Evolutionary conservation across 1,139 yeast genomes (phyloP), one percentile per base, ranked within the genome.

Genomic region (Nematodospora anomalae): DNA sequence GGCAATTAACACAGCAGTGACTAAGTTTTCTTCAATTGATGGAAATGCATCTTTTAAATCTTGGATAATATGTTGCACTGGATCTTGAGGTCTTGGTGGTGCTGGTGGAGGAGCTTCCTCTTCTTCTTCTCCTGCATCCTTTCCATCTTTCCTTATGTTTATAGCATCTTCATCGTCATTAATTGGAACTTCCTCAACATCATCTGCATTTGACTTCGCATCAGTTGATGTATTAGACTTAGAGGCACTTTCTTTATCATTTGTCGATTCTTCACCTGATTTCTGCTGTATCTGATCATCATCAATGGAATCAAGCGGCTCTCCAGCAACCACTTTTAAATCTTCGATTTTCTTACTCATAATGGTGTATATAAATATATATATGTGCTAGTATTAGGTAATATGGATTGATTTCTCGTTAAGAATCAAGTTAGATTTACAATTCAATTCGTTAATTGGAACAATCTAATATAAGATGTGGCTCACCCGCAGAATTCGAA

Each of bases 11-110:
- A 87, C 83, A 16, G 95, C 90, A 33, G 82, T 78, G 45, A 88
- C 71, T 45, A 80, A 74, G 45, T 80, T 77, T 26, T 77, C 83
- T 36, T 87, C 95, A 20, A 78, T 64, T 15, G 67, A 64, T 1
- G 97, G 97, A 58, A 89, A 89, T 1, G 97, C 96, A 16, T 85
- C 94, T 51, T 74, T 71, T 47, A 89, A 67, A 40, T 79, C 76
- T 22, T 71, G 65, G 44, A 74, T 69, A 32, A 79, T 69, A 46
- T 69, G 67, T 23, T 76, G 63, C 30, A 70, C 65, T 14, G 87
- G 84, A 7, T 83, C 74, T 10, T 68, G 57, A 9, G 89, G 90
- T 50, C 95, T 73, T 13, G 79, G 70, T 3, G 95, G 95, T 46
- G 71, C 75, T n/a, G 83, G 76, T 4, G 95, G 95, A 9, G 82